A percentile compares a stretch with the other conserved stretches of the same genome.
phyloP scores from a whole-genome alignment of 2,329 filamentous ascomycete genomes.

The Neopestalotiopsis clavispora region DNA sequence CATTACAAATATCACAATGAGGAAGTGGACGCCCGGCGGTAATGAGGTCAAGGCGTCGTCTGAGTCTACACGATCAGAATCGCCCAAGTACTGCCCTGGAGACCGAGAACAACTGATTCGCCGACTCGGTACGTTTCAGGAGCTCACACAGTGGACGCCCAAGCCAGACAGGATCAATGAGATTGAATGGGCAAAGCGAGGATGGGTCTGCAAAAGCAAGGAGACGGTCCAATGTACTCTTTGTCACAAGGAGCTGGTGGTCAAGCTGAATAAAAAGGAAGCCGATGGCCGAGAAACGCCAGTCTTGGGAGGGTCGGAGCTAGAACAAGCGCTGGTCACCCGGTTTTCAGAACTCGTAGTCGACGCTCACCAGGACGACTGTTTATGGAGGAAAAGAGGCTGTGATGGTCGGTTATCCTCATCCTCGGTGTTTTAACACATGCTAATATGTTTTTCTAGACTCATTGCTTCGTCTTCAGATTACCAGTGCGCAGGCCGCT shows the following conservation, averaged over 20 bases:
- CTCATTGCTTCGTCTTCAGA: constrained; percentile 63
- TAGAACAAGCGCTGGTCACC: constrained; percentile 73
- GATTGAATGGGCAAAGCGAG: constrained; percentile 91
- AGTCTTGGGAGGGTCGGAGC: constrained; percentile 63
- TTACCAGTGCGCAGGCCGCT: constrained; percentile 65
- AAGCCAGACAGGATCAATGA: constrained; percentile 88
- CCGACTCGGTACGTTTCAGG: constrained; percentile 85
- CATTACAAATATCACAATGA: constrained; percentile 47
- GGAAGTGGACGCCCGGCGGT: constrained; percentile 41
- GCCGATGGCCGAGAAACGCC: constrained; percentile 59
- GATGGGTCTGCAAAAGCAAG: constrained; percentile 84
- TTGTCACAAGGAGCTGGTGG: constrained; percentile 82
- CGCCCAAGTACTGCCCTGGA: constrained; percentile 81
- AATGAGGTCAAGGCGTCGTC: constrained; percentile 15
- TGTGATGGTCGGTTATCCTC: constrained; percentile 71
- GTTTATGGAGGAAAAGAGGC: constrained; percentile 85
- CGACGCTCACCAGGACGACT: constrained; percentile 77
- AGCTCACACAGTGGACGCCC: constrained; percentile 90
- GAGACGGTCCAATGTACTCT: constrained; percentile 86
- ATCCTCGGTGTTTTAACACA: not conserved
- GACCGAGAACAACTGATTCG: constrained; percentile 83
- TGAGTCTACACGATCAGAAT: constrained; percentile 25
- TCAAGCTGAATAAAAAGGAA: constrained; percentile 72
- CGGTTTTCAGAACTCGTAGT: constrained; percentile 77
- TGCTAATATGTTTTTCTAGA: constrained; percentile 46